phyloP scores from a whole-genome alignment of 208 protist species.

The Trypanosoma theileri region DNA sequence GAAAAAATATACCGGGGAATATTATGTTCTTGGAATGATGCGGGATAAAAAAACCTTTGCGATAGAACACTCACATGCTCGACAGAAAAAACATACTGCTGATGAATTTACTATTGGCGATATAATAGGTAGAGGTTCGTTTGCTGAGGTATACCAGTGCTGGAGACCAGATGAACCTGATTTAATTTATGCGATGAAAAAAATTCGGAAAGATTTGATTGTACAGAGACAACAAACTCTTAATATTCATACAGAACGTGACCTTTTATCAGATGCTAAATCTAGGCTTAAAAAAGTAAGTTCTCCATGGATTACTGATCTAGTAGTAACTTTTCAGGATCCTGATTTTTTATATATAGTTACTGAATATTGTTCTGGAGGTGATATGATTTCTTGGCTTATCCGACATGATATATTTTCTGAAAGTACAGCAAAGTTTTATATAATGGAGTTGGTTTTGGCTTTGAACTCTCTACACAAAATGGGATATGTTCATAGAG shows the following conservation, averaged over 20 bases:
- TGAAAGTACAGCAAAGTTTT: constrained; percentile 73
- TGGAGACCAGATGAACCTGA: constrained; percentile 64
- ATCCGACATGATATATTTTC: constrained; percentile 92
- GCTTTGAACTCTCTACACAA: constrained; percentile 92
- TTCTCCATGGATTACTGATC: constrained; percentile 80
- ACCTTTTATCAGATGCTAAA: constrained; percentile 64
- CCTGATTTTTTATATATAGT: constrained; percentile 88
- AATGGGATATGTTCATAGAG: constrained; percentile 55
- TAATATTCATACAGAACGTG: constrained; percentile 86
- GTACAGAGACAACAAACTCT: constrained; percentile 81
- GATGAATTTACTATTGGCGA: constrained; percentile 86
- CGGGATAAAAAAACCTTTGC: constrained; percentile 32
- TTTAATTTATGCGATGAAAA: constrained; percentile 91
- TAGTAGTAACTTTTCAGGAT: constrained; percentile 92
- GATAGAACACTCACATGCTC: constrained; percentile 52
- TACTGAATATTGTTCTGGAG: constrained; percentile 95
- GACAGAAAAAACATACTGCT: constrained; percentile 48
- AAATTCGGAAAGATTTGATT: constrained; percentile 88
- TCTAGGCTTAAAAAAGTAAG: constrained; percentile 11
- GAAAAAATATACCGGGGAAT: constrained; percentile 39
- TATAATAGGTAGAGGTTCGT: constrained; percentile 91
- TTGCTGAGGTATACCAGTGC: constrained; percentile 87
- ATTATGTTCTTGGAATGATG: constrained; percentile 37
- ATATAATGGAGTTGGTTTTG: constrained; percentile 86
- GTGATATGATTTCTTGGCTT: constrained; percentile 95